phyloP scores from a whole-genome alignment of 441 rosid genomes.

The Brassica hybrid region DNA sequence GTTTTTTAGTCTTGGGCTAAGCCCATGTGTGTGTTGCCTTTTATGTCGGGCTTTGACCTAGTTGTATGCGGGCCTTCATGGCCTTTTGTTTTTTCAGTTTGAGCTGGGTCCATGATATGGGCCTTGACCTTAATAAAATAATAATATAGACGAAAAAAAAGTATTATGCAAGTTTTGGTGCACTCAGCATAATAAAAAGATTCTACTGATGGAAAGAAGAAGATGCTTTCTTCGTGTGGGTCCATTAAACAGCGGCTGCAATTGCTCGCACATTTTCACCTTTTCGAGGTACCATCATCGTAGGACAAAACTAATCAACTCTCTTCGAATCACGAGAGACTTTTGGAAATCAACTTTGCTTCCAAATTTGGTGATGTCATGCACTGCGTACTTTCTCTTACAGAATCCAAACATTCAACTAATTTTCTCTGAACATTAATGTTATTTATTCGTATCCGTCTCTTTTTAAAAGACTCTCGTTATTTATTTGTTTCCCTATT shows the following conservation, averaged over 20 bases:
- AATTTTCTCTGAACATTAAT: slow-evolving; percentile 1
- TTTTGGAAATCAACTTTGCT: slow-evolving; percentile 11
- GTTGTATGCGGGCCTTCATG: too few relatives aligned
- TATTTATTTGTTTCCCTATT: background rate
- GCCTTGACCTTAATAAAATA: too few relatives aligned
- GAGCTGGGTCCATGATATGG: too few relatives aligned
- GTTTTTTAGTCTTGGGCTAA: too few relatives aligned
- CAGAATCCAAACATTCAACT: background rate
- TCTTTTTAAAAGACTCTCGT: background rate
- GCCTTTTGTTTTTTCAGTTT: too few relatives aligned
- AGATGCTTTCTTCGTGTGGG: slow-evolving; percentile 4
- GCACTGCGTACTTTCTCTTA: slow-evolving; percentile 20
- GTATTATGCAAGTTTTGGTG: slow-evolving; percentile 3
- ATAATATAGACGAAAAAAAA: too few relatives aligned
- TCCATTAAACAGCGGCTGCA: slow-evolving; percentile 11
- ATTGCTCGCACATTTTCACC: background rate
- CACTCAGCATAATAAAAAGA: slow-evolving; percentile 2
- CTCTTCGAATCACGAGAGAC: slow-evolving; percentile 2
- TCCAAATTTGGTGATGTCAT: slow-evolving; percentile 19
- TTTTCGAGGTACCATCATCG: background rate
- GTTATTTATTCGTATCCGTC: slow-evolving; percentile 1
- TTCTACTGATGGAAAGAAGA: background rate
- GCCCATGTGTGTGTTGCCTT: too few relatives aligned
- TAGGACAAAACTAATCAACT: background rate
- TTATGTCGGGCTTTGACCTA: too few relatives aligned